Percentiles rank a stretch among this genome's conserved stretches.
Evolutionary conservation across 768 basidiomycete genomes (phyloP).

Genomic region (Rhizopogon roseolus): DNA sequence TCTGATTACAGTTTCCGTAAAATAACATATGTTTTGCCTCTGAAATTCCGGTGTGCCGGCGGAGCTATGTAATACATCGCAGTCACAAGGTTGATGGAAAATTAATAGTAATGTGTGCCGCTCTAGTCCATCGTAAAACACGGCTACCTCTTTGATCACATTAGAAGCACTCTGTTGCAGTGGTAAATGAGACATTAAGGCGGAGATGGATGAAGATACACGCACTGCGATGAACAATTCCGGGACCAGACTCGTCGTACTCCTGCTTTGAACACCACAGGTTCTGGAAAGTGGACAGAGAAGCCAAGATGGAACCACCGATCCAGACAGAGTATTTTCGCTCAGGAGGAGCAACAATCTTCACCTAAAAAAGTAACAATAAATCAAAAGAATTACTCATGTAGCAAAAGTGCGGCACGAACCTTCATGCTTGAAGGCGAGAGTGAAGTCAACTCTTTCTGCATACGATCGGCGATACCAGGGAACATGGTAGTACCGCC

Average conservation of each 20-base stretch:
- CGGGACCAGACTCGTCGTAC: constrained; percentile 83
- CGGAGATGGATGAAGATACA: constrained; percentile 7
- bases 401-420: constrained; percentile 9
- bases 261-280: constrained; percentile 93
- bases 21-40: too few relatives aligned
- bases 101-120: constrained; percentile 13
- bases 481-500: constrained; percentile 96
- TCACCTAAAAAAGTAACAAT: constrained; percentile 45
- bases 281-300: constrained; percentile 94
- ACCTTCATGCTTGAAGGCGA: constrained; percentile 84
- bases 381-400: not conserved
- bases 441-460: constrained; percentile 85
- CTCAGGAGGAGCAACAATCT: constrained; percentile 92
- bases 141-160: constrained; percentile 13
- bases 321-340: constrained; percentile 97
- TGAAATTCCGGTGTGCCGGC: too few relatives aligned
- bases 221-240: constrained; percentile 75
- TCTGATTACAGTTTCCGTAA: too few relatives aligned
- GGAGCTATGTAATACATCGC: too few relatives aligned
- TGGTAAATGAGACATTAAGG: not conserved
- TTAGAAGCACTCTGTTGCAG: constrained; percentile 20
- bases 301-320: constrained; percentile 82
- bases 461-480: constrained; percentile 94
- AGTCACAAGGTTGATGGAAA: not conserved
- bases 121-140: constrained; percentile 23